Evolutionary conservation across 371 early-diverging fungal species (phyloP).

Genomic region (Circinella minor): DNA sequence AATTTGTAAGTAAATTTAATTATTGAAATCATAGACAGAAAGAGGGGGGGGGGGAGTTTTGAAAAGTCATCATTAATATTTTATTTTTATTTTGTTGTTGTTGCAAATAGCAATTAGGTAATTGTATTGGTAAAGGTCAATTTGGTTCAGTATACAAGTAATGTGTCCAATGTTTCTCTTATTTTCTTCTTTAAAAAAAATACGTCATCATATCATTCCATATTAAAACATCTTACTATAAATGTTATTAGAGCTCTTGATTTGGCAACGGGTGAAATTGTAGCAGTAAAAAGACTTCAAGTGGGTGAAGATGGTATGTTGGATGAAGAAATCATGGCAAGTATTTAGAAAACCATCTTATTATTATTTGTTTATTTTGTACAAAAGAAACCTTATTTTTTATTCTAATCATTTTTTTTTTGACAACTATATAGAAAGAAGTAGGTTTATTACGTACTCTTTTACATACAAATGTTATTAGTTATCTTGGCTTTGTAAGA

Average conservation of each 20-base stretch:
- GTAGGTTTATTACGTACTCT: constrained; percentile 74
- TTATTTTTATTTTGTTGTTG: too few relatives aligned
- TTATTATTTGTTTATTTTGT: too few relatives aligned
- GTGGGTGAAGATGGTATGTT: constrained; percentile 65
- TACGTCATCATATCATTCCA: not conserved
- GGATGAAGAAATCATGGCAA: constrained; percentile 57
- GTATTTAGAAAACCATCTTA: constrained; percentile 3
- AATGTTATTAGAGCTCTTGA: constrained; percentile 70
- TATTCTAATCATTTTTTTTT: constrained; percentile 28
- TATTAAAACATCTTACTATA: too few relatives aligned
- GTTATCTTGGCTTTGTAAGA: constrained; percentile 84
- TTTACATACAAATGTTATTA: constrained; percentile 85
- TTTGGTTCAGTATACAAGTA: constrained; percentile 85
- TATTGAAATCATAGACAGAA: too few relatives aligned
- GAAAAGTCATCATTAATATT: not conserved
- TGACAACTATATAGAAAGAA: constrained; percentile 53
- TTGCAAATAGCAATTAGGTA: constrained; percentile 73
- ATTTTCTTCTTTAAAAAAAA: not conserved
- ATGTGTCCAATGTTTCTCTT: not conserved
- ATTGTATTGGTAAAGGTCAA: constrained; percentile 92
- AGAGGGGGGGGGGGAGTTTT: too few relatives aligned
- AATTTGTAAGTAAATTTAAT: constrained; percentile 43
- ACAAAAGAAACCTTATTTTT: too few relatives aligned
- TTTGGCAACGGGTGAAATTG: constrained; percentile 82
- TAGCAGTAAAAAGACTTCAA: constrained; percentile 87